Conservation (phyloP, 805 yeast species). For the Suhomyces sp. region DNA sequence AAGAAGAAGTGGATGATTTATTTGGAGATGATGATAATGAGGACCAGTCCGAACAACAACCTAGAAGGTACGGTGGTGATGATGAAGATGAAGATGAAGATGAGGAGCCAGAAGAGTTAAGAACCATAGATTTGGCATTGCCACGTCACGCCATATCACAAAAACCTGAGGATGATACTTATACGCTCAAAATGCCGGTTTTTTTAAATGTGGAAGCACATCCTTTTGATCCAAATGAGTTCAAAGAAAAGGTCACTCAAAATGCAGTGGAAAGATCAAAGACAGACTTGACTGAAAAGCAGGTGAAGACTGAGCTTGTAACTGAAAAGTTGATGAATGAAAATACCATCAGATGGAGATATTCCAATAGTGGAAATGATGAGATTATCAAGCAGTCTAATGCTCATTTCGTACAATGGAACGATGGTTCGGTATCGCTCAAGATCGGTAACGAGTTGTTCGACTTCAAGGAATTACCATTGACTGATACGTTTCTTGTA, state of each 20-base stretch:
- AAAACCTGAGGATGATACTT: constrained; percentile 36
- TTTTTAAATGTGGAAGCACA: constrained; percentile 79
- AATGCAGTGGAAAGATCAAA: constrained; percentile 32
- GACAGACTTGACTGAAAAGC: constrained; percentile 37
- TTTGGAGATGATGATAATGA: constrained; percentile 32
- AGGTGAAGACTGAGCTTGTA: constrained; percentile 46
- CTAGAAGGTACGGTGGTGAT: constrained; percentile 13
- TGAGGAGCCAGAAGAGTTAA: constrained; percentile 34
- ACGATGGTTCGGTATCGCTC: constrained; percentile 84
- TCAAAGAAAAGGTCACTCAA: constrained; percentile 48
- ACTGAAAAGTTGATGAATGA: constrained; percentile 69
- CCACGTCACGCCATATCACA: constrained; percentile 51
- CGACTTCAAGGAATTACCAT: constrained; percentile 65
- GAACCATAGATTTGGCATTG: constrained; percentile 35
- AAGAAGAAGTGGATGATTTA: constrained; percentile 33
- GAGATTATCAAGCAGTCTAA: constrained; percentile 84
- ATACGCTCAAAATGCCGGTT: constrained; percentile 70
- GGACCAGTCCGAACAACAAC: constrained; percentile 15
- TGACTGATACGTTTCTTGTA: constrained; percentile 70
- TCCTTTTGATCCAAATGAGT: constrained; percentile 78
- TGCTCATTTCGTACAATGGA: constrained; percentile 89
- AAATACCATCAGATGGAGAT: constrained; percentile 93
- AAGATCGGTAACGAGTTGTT: constrained; percentile 86
- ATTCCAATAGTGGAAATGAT: constrained; percentile 67
- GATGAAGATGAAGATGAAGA: constrained; percentile 35